These are phyloP conservation scores for Millerozyma acaciae DNA, from an alignment of 805 yeast species.

Conservation along the genomic window DNA sequence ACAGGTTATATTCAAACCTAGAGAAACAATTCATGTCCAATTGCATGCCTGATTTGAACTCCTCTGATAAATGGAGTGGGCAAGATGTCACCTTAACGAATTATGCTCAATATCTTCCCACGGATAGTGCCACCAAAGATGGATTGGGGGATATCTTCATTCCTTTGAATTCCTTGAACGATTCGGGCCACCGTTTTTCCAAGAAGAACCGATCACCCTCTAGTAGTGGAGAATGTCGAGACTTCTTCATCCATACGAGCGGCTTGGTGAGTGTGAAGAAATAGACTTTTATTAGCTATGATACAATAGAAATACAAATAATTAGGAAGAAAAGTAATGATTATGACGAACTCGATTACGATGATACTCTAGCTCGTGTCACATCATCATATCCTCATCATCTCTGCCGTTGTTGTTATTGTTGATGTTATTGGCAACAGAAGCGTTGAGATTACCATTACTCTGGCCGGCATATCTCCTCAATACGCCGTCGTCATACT, in stretches of 20 bases:
- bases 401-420: too few species aligned
- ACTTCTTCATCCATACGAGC: conserved; percentile 23
- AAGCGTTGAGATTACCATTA: neutral
- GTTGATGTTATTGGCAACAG: too few species aligned
- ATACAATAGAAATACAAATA: too few species aligned
- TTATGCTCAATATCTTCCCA: conserved; percentile 7
- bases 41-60: conserved; percentile 36
- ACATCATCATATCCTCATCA: neutral
- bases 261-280: conserved; percentile 24
- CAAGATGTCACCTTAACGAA: conserved; percentile 17
- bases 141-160: conserved; percentile 5
- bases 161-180: neutral
- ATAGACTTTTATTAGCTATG: neutral
- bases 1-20: conserved; percentile 13
- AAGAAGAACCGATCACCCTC: neutral
- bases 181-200: too few species aligned
- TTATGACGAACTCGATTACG: too few species aligned
- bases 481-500: conserved; percentile 7
- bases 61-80: conserved; percentile 36
- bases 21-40: conserved; percentile 36
- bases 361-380: too few species aligned
- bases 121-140: conserved; percentile 2
- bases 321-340: too few species aligned
- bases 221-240: conserved; percentile 17
- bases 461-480: neutral